Evolutionary conservation across 345 rosid species (phyloP), one percentile per base, ranked within the genome.

Genomic region (Eutrema heterophyllum): DNA sequence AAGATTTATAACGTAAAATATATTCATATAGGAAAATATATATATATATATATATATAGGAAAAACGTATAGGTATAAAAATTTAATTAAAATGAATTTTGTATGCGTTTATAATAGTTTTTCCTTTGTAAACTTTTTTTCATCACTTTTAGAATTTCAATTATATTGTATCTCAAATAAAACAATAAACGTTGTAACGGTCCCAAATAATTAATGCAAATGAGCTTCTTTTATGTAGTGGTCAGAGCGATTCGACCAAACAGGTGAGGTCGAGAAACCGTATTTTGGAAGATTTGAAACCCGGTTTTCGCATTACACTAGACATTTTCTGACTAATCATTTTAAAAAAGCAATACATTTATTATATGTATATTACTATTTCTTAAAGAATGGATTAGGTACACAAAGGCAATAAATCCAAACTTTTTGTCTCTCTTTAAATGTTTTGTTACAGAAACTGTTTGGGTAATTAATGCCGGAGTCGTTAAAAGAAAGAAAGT

Each of bases 211-310:
- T 67, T 13, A 67, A 66, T 49, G 72, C 53, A 74, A 66, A 39
- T 27, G 61, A 67, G 72, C 14, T 38, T 49, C 56, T 43, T 56
- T 32, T 9, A 45, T 8, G 39, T 11, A 46, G 45, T 66, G 15
- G 78, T 57, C 66, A 65, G 77, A 64, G 30, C 14, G 30, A 72
- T 64, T 64, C 70, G 56, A 35, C 64, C 77, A 73, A 72, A 64
- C 7, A 13, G 55, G 56, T 43, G 55, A 62, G 61, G 64, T 63
- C 8, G 70, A 41, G 56, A 45, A 15, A 46, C 2, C 30, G 57
- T 33, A 43, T 11, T 43, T 10, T 24, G 18, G 11, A 55, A 64
- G 7, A 56, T 54, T 43, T 54, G 49, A 54, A 64, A 72, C 29
- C 39, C 21, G 21, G 14, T 11, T 65, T 38, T 29, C 52, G 27